Evolutionary conservation across 495 filamentous ascomycete genomes (phyloP).

Genomic region (Patellaria atrata): DNA sequence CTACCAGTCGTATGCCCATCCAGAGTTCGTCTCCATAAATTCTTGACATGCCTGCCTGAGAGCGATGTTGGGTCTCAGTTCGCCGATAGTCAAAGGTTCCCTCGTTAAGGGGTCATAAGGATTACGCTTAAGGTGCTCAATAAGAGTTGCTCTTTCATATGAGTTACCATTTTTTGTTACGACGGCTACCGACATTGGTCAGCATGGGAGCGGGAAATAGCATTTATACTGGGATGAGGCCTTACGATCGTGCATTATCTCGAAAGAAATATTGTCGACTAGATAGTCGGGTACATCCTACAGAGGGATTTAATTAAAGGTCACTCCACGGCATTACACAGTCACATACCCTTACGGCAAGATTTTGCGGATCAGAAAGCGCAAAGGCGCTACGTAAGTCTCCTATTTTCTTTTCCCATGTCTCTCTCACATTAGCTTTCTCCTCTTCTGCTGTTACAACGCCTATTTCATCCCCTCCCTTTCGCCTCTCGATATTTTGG

Average conservation of each 20-base stretch:
- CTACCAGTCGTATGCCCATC: constrained; percentile 89
- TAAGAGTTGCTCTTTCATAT: constrained; percentile 78
- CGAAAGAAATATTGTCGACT: constrained; percentile 80
- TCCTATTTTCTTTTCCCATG: constrained; percentile 44
- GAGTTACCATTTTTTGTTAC: constrained; percentile 71
- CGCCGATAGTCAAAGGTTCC: constrained; percentile 49
- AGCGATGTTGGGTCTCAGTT: constrained; percentile 72
- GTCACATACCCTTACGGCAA: constrained; percentile 36
- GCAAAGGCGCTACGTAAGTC: constrained; percentile 49
- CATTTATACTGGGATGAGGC: constrained; percentile 5
- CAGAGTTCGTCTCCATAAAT: constrained; percentile 64
- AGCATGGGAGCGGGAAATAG: background rate
- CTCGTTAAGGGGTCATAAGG: constrained; percentile 73
- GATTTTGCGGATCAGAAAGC: constrained; percentile 38
- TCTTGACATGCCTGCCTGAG: constrained; percentile 73
- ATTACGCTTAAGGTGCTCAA: constrained; percentile 66
- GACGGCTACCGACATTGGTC: constrained; percentile 15
- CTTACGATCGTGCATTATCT: constrained; percentile 81
- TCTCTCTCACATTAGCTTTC: constrained; percentile 34
- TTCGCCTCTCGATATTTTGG: constrained; percentile 29
- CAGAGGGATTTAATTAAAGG: background rate
- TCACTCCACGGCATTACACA: constrained; percentile 7
- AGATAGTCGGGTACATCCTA: constrained; percentile 71
- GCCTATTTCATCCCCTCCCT: constrained; percentile 17
- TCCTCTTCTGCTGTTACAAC: constrained; percentile 36